Evolutionary conservation across 805 yeast genomes (phyloP).

Genomic region (Diddensiella caesifluorescens): DNA sequence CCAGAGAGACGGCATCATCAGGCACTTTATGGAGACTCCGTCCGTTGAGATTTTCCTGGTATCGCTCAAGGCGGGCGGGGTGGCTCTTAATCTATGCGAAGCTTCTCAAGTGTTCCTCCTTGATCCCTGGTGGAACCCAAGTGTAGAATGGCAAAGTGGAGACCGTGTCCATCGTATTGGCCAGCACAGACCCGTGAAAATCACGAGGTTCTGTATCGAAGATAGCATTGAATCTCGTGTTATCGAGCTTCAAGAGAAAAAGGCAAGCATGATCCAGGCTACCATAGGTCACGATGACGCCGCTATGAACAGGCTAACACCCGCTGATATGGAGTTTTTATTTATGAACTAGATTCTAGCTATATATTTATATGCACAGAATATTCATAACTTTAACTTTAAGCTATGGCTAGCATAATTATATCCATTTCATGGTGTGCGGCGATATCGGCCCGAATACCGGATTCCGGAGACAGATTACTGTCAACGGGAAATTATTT

Average conservation of each 20-base stretch:
- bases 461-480: too few relatives aligned
- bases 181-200: conserved; percentile 88
- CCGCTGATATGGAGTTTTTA: conserved; percentile 91
- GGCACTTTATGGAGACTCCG: conserved; percentile 87
- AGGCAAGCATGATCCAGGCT: conserved; percentile 97
- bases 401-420: too few relatives aligned
- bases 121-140: conserved; percentile 99
- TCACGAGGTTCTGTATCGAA: conserved; percentile 88
- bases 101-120: conserved; percentile 93
- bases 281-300: conserved; percentile 89
- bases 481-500: too few relatives aligned
- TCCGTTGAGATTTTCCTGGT: conserved; percentile 91
- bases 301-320: conserved; percentile 82
- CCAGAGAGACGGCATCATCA: conserved; percentile 88
- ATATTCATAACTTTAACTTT: too few relatives aligned
- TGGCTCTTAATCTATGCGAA: conserved; percentile 91
- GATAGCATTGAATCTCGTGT: conserved; percentile 96
- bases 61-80: conserved; percentile 97
- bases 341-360: conserved; percentile 77
- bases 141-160: conserved; percentile 97
- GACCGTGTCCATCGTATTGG: conserved; percentile 98
- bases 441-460: too few relatives aligned
- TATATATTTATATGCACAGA: too few relatives aligned
- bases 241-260: conserved; percentile 92
- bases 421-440: too few relatives aligned